Percentiles rank a stretch among this genome's conserved stretches.
These are phyloP conservation scores for Primulina tabacum DNA, from an alignment of 257 asterid genomes.

Conservation along the genomic window DNA sequence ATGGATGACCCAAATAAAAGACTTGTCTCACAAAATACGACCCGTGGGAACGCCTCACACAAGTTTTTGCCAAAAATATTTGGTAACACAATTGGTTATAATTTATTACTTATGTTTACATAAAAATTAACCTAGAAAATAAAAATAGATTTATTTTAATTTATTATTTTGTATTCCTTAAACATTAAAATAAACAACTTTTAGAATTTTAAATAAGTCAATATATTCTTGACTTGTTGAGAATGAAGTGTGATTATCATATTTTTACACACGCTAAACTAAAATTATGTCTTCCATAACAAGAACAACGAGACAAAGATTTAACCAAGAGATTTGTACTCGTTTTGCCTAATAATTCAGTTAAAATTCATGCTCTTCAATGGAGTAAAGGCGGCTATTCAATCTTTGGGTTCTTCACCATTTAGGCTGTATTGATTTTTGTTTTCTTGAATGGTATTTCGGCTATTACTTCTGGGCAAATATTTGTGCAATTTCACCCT, in stretches of 20 bases:
- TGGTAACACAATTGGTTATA: too few species aligned
- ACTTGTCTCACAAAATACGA: too few species aligned
- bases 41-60: too few species aligned
- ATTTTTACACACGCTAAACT: neutral
- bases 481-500: conserved; percentile 11
- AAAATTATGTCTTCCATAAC: conserved; percentile 17
- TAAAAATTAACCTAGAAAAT: too few species aligned
- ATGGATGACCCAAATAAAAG: too few species aligned
- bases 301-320: conserved; percentile 25
- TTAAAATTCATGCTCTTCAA: neutral
- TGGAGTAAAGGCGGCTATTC: conserved; percentile 32
- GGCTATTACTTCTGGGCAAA: neutral
- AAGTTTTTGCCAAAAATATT: too few species aligned
- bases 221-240: neutral
- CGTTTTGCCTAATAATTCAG: neutral
- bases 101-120: too few species aligned
- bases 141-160: too few species aligned
- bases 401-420: conserved; percentile 13
- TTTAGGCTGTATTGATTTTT: neutral
- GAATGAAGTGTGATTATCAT: neutral
- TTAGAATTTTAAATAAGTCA: neutral
- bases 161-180: too few species aligned
- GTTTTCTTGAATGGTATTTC: neutral
- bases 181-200: too few species aligned
- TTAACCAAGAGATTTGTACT: conserved; percentile 9